A percentile compares a stretch with the other conserved stretches of the same genome.
These are phyloP conservation scores for Umbellularia californica DNA, from an alignment of 164 flowering plant species.

Conservation along the genomic window DNA sequence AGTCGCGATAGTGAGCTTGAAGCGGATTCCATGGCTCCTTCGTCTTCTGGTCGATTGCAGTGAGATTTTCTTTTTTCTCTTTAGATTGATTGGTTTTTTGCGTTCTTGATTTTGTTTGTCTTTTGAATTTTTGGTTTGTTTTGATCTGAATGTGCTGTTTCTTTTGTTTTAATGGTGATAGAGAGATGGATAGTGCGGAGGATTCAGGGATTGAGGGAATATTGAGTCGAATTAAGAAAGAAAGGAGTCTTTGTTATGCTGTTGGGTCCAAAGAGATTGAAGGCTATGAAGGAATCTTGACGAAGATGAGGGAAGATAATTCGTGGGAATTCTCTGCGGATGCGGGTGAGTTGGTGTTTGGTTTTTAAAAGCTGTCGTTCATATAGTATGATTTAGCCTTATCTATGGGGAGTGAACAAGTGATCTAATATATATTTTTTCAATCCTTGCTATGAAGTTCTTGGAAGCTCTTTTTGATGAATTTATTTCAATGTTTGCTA, in stretches of 20 bases:
- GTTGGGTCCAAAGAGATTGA: constrained; percentile 27
- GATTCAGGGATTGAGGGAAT: constrained; percentile 73
- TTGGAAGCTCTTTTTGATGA: not conserved
- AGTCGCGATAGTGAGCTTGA: constrained; percentile 10
- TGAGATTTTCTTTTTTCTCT: constrained; percentile 29
- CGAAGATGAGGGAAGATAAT: constrained; percentile 13
- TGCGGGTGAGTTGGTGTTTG: constrained; percentile 12
- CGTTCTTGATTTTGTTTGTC: not conserved
- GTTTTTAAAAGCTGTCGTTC: not conserved
- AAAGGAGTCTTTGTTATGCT: constrained; percentile 44
- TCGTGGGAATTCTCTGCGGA: constrained; percentile 9
- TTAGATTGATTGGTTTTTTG: not conserved
- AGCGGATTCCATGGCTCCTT: constrained; percentile 12
- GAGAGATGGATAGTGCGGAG: constrained; percentile 35
- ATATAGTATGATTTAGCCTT: not conserved
- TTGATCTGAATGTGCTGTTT: not conserved
- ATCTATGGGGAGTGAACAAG: no score
- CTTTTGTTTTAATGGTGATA: constrained; percentile 34
- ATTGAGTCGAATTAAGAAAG: constrained; percentile 65
- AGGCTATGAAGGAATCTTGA: not conserved
- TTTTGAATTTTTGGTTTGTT: not conserved
- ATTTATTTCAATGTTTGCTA: not conserved
- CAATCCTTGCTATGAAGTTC: not conserved
- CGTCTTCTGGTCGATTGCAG: constrained; percentile 46
- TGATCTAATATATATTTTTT: not conserved